phyloP scores from a whole-genome alignment of 225 moss, liverwort and hornwort genomes.

The Marchantia paleacea region DNA sequence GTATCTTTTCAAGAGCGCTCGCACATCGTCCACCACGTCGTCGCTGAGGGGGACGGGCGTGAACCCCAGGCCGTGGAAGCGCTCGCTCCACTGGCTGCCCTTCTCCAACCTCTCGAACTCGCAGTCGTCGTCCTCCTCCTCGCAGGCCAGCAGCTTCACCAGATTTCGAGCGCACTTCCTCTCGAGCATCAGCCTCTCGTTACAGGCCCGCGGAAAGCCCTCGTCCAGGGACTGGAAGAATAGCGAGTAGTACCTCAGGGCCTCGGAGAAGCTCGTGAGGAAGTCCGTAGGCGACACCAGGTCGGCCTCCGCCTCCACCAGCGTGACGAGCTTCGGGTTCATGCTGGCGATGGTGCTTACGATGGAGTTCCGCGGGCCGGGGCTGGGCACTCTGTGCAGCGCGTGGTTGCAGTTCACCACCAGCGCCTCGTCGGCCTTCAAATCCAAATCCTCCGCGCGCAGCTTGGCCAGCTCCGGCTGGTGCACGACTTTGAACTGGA shows the following conservation, averaged over 20 bases:
- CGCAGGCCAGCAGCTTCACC: slow-evolving; percentile 43
- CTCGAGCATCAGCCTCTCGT: slow-evolving; percentile 60
- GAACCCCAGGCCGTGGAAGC: slow-evolving; percentile 39
- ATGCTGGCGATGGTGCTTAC: slow-evolving; percentile 47
- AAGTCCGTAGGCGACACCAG: slow-evolving; percentile 43
- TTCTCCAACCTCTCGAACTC: slow-evolving; percentile 52
- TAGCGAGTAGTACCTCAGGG: slow-evolving; percentile 49
- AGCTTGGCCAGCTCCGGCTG: slow-evolving; percentile 53
- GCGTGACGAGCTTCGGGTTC: slow-evolving; percentile 53
- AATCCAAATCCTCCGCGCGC: slow-evolving; percentile 34
- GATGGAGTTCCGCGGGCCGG: slow-evolving; percentile 44
- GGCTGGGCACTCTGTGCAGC: slow-evolving; percentile 52
- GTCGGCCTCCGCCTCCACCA: slow-evolving; percentile 60
- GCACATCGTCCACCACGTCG: slow-evolving; percentile 65
- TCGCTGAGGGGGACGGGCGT: slow-evolving; percentile 52
- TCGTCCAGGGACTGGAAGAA: slow-evolving; percentile 59
- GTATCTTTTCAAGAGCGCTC: slow-evolving; percentile 69
- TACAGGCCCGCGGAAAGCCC: slow-evolving; percentile 50
- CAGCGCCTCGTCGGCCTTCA: slow-evolving; percentile 52
- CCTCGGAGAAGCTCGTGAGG: slow-evolving; percentile 48
- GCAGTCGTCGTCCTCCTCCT: slow-evolving; percentile 30
- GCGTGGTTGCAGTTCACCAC: slow-evolving; percentile 64
- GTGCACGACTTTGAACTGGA: slow-evolving; percentile 51
- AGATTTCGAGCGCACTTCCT: slow-evolving; percentile 50
- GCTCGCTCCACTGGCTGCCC: slow-evolving; percentile 51